phyloP scores from a whole-genome alignment of 805 yeast species.

The Nakazawaea ernobii region DNA sequence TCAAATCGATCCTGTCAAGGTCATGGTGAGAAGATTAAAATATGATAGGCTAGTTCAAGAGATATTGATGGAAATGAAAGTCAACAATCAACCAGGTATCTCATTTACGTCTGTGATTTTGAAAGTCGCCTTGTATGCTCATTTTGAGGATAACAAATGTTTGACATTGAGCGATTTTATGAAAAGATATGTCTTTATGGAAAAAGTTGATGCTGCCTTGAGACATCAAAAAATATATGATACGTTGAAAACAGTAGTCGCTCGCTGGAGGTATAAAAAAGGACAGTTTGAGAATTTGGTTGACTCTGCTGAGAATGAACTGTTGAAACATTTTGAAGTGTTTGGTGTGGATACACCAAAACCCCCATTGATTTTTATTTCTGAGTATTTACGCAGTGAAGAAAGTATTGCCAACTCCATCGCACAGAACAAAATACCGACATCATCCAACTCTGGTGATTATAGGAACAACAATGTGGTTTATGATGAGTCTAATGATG shows the following conservation, averaged over 20 bases:
- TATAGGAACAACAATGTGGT: constrained; percentile 1
- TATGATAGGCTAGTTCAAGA: constrained; percentile 72
- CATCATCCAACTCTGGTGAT: not conserved
- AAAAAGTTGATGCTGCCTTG: constrained; percentile 46
- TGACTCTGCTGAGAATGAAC: not conserved
- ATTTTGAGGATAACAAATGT: constrained; percentile 74
- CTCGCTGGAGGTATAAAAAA: constrained; percentile 40
- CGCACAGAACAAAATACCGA: not conserved
- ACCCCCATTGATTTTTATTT: constrained; percentile 7
- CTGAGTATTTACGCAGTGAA: constrained; percentile 6
- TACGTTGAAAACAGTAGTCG: constrained; percentile 39
- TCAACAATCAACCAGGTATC: constrained; percentile 54
- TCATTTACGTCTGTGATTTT: constrained; percentile 57
- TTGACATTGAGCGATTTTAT: constrained; percentile 67
- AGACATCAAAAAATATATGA: constrained; percentile 38
- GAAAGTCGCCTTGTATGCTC: constrained; percentile 69
- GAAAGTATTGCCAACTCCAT: not conserved
- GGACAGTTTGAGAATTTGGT: constrained; percentile 13
- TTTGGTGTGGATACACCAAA: not conserved
- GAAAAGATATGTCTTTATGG: constrained; percentile 52
- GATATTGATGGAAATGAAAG: constrained; percentile 50
- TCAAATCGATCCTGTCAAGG: constrained; percentile 48
- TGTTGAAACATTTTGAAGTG: not conserved
- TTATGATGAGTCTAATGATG: not conserved
- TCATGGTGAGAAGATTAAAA: constrained; percentile 44